Evolutionary conservation across 1,284 basidiomycete species (phyloP), one percentile per base, ranked within the genome.

Genomic region (Austropuccinia psidii): DNA sequence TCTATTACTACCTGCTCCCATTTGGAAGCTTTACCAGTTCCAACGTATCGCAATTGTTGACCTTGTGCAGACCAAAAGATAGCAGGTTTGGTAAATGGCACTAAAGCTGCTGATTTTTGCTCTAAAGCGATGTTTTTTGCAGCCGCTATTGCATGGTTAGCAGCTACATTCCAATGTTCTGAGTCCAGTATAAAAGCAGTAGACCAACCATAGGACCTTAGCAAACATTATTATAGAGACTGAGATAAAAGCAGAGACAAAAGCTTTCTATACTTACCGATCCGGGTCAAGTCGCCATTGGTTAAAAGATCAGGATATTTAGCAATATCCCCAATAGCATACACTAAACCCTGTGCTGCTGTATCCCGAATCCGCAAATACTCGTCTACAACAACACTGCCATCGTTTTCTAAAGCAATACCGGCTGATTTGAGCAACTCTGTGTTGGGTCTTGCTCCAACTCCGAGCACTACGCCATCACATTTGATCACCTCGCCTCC

Each of bases 131-230:
- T 90, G 7, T 86, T 88, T 80, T 87, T 86, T 0, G 89, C 93
- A 24, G 90, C 89, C 8, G 89, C 86, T 69, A 92, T 87, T 1
- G 91, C 93, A 77, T 95, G 90, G 80, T 91, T 91, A 50, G 88
- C 86, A 24, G 90, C 89, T 74, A 91, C 88, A 86, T 90, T 93
- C 92, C 92, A 95, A 81, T 95, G 93, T 82, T 95, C 93, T 75
- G 94, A 50, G 35, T 9, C 24, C 24, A 19, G 29, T 29, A 29
- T 33, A n/a, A n/a, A n/a, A n/a, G n/a, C n/a, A n/a, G n/a, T n/a
- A n/a, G n/a, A n/a, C n/a, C n/a, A n/a, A n/a, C n/a, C n/a, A n/a
- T n/a, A n/a, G n/a, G n/a, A n/a, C n/a, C n/a, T n/a, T n/a, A n/a
- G n/a, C n/a, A n/a, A n/a, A n/a, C n/a, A n/a, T n/a, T n/a, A n/a